Evolutionary conservation across 1,139 yeast genomes (phyloP), one percentile per base, ranked within the genome.

Genomic region (Entelexis sorbosivorans): DNA sequence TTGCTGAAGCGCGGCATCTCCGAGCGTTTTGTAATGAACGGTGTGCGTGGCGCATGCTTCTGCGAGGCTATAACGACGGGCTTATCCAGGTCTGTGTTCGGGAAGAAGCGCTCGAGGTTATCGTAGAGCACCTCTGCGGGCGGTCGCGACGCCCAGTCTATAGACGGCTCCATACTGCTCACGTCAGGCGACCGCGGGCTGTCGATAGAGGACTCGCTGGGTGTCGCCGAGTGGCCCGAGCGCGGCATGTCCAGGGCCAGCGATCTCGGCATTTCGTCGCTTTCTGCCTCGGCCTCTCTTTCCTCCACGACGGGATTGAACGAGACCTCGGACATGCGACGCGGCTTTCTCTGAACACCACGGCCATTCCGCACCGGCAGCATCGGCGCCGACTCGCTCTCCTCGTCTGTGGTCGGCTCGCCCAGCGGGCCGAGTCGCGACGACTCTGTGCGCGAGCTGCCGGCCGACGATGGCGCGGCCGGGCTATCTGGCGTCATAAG

Each of bases 71-170:
- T 45, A 35, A 89, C 77, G 38, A 91, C 87, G 1, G 97, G 95
- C 61, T 84, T 84, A 64, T 93, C 98, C 56, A 93, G 75, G 67
- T 91, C 91, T 0, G 97, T 82, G 59, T 85, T 76, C 0, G 98
- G 98, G 72, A 93, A 93, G 65, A 86, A 93, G 61, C 78, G 77
- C 61, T 91, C 98, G 59, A 93, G 75, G 62, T 93, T 88, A 53
- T 88, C 87, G 63, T 88, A 91, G 36, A 93, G 82, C 47, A 85
- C 94, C 62, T 91, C 97, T 0, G 95, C 83, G 0, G 98, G 89
- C 2, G 99, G 99, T 63, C 98, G 78, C 7, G 91, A 82, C 11
- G 81, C 78, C 79, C 57, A 54, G 48, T 54, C 57, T 10, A 54
- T 54, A 19, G 54, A 50, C 4, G 53, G 51, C 47, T 53, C 56